A percentile compares a stretch with the other conserved stretches of the same genome.
Evolutionary conservation across 176 grass and related monocot species (phyloP).

Genomic region (Rhipidocladum racemiflorum): DNA sequence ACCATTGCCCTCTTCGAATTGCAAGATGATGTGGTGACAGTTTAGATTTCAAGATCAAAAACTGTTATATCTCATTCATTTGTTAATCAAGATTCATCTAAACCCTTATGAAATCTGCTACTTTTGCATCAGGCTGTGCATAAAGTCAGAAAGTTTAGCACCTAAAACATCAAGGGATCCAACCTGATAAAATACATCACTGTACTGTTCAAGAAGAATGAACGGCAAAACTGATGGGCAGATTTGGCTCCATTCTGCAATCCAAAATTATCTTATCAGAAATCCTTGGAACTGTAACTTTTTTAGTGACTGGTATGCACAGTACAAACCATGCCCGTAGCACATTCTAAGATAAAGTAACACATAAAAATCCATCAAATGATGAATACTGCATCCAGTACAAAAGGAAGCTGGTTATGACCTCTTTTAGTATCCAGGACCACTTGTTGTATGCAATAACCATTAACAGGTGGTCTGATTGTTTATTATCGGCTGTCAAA

Average conservation of each 20-base stretch:
- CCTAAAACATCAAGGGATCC: neutral
- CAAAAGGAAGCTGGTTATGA: slow-evolving; percentile 34
- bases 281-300: neutral
- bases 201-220: slow-evolving; percentile 86
- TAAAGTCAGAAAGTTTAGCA: neutral
- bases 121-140: neutral
- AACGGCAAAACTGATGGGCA: slow-evolving; percentile 87
- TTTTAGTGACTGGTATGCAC: neutral
- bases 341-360: slow-evolving; percentile 5
- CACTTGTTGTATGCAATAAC: slow-evolving; percentile 83
- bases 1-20: neutral
- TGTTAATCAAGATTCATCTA: neutral
- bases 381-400: neutral
- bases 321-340: neutral
- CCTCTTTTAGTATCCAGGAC: slow-evolving; percentile 73
- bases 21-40: neutral
- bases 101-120: neutral
- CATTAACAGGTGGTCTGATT: slow-evolving; percentile 92
- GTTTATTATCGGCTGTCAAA: slow-evolving; percentile 57
- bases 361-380: slow-evolving; percentile 6
- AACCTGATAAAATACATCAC: slow-evolving; percentile 96
- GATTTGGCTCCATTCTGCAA: slow-evolving; percentile 76
- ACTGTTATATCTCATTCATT: neutral
- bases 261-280: slow-evolving; percentile 37
- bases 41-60: neutral